Evolutionary conservation across 257 asterid species (phyloP), one percentile per base, ranked within the genome.

Genomic region (Cinchona pubescens): DNA sequence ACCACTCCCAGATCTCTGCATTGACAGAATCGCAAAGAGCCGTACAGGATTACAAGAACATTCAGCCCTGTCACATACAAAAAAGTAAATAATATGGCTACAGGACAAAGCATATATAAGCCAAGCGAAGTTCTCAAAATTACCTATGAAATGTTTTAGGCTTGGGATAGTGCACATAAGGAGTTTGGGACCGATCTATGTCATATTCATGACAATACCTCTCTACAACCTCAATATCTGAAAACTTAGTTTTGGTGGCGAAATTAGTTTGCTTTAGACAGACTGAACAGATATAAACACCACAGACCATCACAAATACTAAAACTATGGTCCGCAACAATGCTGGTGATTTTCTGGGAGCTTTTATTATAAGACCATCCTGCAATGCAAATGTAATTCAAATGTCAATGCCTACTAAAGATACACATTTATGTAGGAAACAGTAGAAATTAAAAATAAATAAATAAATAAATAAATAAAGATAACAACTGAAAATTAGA

Each of bases 1-100:
- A 62, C 99, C 97, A 75, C 97, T 92, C 78, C 99, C 99, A 13
- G 97, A 92, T 86, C 99, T 88, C 86, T 94, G 99, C 96, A 90
- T 88, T 0, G 99, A 89, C 67, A 94, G 69, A 79, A 94, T 94
- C 43, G 95, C 85, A 53, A 94, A 94, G 82, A 67, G 85, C 29
- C 95, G 85, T 56, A 92, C 95, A 8, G 97, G 97, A 82, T 89
- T 94, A 83, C 96, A 87, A 37, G 82, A 88, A 81, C 97, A 94
- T 82, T 90, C 97, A 45, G 76, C 88, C 90, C 99, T 94, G 75
- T 29, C 43, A 78, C 34, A 63, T 42, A 13, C 59, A 21, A 65
- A 34, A 76, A 66, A 30, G 23, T 40, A 32, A 40, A 7, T 7
- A 7, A 37, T 38, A 15, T 38, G 42, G 38, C 40, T 19, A 45